Conservation (phyloP, 176 grass and related monocot genomes). For the Triticum aestivum region IWGSC_CS_RefSeq_v2.1 NC_057795.1:61449029-61449528, state of each 20-base stretch:
- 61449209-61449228: slow-evolving; percentile 61
- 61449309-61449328: neutral
- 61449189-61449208: slow-evolving; percentile 65
- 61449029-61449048: too few relatives aligned
- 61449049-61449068: too few relatives aligned
- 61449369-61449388: neutral
- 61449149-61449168: slow-evolving; percentile 46
- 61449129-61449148: slow-evolving; percentile 59
- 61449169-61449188: slow-evolving; percentile 61
- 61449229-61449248: slow-evolving; percentile 29
- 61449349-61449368: neutral
- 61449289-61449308: neutral
- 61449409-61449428: slow-evolving; percentile 61
- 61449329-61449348: slow-evolving; percentile 3
- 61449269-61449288: slow-evolving; percentile 15
- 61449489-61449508: slow-evolving; percentile 69
- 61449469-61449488: slow-evolving; percentile 74
- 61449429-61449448: slow-evolving; percentile 67
- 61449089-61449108: too few relatives aligned
- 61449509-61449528: slow-evolving; percentile 79
- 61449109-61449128: too few relatives aligned
- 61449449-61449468: slow-evolving; percentile 73
- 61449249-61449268: neutral
- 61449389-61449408: slow-evolving; percentile 16
- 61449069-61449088: too few relatives aligned